Evolutionary conservation across 805 yeast species (phyloP).

Genomic region (Myxozyma mucilagina): DNA sequence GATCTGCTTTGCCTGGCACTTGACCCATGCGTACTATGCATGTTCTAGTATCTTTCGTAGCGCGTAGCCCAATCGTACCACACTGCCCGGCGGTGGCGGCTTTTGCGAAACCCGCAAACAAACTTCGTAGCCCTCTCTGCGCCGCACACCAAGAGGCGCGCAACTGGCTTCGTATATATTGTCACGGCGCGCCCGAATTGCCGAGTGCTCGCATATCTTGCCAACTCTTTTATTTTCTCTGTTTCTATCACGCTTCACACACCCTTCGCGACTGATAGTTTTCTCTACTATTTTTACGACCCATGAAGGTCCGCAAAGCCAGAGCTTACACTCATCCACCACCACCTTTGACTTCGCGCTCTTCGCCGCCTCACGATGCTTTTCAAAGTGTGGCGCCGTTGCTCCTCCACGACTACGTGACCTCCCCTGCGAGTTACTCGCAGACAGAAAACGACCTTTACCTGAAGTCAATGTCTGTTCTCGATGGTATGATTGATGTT

Average conservation of each 20-base stretch:
- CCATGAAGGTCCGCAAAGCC: slow-evolving; percentile 12
- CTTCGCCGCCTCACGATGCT: background rate
- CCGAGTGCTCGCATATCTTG: too few relatives aligned
- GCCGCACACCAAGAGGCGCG: too few relatives aligned
- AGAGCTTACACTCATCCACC: slow-evolving; percentile 7
- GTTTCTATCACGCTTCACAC: background rate
- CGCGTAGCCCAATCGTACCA: too few relatives aligned
- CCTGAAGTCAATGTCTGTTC: background rate
- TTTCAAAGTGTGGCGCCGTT: background rate
- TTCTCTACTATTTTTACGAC: background rate
- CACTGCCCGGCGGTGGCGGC: too few relatives aligned
- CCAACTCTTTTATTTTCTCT: too few relatives aligned
- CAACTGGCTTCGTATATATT: too few relatives aligned
- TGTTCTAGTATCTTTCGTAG: too few relatives aligned
- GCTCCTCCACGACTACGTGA: background rate
- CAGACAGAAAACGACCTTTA: background rate
- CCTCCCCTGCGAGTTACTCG: background rate
- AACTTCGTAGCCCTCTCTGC: too few relatives aligned
- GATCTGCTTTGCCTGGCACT: too few relatives aligned
- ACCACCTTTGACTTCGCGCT: background rate
- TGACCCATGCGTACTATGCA: too few relatives aligned
- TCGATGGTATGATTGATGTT: background rate
- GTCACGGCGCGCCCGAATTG: too few relatives aligned
- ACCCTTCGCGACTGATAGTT: background rate
- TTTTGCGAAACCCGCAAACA: too few relatives aligned